Percentiles rank a stretch among this genome's conserved stretches.
Conservation (phyloP, 177 flowering plant species). For the Vitis hybrid region DNA sequence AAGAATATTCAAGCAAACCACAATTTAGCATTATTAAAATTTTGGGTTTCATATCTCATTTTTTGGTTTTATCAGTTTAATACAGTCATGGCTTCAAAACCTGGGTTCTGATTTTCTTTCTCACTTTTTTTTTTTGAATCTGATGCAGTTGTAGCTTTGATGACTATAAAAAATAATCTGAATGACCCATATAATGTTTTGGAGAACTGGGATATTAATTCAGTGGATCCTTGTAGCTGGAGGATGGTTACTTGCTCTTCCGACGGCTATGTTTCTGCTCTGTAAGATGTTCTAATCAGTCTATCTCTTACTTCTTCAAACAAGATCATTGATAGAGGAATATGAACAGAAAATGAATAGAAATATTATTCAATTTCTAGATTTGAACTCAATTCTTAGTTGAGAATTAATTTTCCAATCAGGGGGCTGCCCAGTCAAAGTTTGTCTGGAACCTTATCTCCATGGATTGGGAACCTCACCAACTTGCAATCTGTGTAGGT, state of each 20-base stretch:
- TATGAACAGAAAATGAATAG: neutral
- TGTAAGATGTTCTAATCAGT: slow-evolving; percentile 50
- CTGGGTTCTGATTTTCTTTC: neutral
- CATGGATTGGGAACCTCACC: slow-evolving; percentile 77
- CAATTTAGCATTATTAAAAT: neutral
- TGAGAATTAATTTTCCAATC: slow-evolving; percentile 14
- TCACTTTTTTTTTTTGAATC: slow-evolving; percentile 2
- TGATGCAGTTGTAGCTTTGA: slow-evolving; percentile 82
- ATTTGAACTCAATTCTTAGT: neutral
- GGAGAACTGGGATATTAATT: slow-evolving; percentile 90
- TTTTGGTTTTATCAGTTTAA: neutral
- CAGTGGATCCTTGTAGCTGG: slow-evolving; percentile 99
- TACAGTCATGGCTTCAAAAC: neutral
- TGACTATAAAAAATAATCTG: slow-evolving; percentile 67
- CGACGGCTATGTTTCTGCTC: slow-evolving; percentile 78
- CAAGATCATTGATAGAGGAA: neutral
- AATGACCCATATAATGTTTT: slow-evolving; percentile 79
- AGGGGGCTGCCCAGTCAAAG: slow-evolving; percentile 91
- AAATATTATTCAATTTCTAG: neutral
- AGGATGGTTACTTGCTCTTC: slow-evolving; percentile 88
- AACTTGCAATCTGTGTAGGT: slow-evolving; percentile 88
- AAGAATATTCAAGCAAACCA: neutral
- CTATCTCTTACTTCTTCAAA: neutral
- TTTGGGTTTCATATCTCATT: neutral
- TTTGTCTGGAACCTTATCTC: slow-evolving; percentile 80